Evolutionary conservation across 352 stramenopile genomes (phyloP), one percentile per base, ranked within the genome.

Genomic region (Phytophthora multivora): DNA sequence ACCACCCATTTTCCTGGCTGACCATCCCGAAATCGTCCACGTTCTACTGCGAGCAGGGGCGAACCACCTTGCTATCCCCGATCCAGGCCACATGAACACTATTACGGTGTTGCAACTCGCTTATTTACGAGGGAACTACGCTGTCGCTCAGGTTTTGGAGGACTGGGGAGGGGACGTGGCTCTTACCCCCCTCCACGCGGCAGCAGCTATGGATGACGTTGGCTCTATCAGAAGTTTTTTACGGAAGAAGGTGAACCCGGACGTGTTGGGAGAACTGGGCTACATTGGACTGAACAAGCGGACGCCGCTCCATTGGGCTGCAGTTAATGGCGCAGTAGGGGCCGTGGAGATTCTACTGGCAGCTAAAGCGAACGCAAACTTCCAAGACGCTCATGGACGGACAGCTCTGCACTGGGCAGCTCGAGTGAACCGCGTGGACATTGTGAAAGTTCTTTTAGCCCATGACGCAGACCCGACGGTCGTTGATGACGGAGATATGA

Each of bases 61-160:
- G 1, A 93, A 95, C 51, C 82, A 90, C 48, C 71, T 95, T 5
- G 83, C 83, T 12, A 90, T 95, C 39, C 86, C 86, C 0, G 84
- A 93, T 55, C 80, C 86, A 11, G 86, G 86, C 7, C 85, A 91
- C 41, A 88, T 90, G 75, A 95, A 95, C 51, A 93, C 83, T n/a
- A 84, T 95, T 45, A 92, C 86, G 2, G 86, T 91, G 30, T 66
- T 95, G 3, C 83, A 95, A 53, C 68, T 92, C 8, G 86, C 84
- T 9, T 95, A 95, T 65, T 42, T 93, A 26, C 77, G 84, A 19
- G 77, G 84, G 12, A 93, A 93, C 63, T 95, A 93, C 49, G 82
- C 83, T 4, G 84, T 93, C 9, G 86, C 83, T 1, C 79, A 91
- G 40, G 80, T 91, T 21, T 63, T 95, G 0, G 86, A 95, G 45